phyloP scores from a whole-genome alignment of 2,329 filamentous ascomycete species.

The Clarireedia hainanense region DNA sequence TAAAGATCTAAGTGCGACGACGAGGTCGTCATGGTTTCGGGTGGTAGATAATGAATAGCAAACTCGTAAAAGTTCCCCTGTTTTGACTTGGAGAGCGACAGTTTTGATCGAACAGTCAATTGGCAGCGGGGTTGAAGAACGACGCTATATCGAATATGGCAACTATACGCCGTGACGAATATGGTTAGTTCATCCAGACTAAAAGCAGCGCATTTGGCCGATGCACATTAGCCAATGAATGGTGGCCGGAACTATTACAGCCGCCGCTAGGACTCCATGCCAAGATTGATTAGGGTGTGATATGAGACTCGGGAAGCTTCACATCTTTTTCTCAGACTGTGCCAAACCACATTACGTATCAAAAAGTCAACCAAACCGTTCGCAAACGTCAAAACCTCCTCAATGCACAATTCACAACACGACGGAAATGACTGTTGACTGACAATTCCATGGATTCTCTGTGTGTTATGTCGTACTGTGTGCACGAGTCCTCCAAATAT shows the following conservation, averaged over 20 bases:
- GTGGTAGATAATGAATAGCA: too few species aligned
- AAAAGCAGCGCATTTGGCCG: background rate
- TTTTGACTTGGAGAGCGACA: too few species aligned
- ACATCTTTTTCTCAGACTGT: slow-evolving; percentile 3
- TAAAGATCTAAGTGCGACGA: too few species aligned
- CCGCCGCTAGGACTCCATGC: background rate
- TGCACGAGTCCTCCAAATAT: too few species aligned
- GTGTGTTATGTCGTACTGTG: too few species aligned
- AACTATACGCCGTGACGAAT: too few species aligned
- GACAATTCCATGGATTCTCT: too few species aligned
- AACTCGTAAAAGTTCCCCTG: too few species aligned
- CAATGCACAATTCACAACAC: background rate
- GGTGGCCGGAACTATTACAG: background rate
- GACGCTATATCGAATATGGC: too few species aligned
- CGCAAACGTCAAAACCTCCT: background rate
- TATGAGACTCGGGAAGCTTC: slow-evolving; percentile 8
- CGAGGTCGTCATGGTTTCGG: too few species aligned
- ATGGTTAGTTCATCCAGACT: background rate
- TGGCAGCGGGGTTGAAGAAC: too few species aligned
- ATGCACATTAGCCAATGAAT: background rate
- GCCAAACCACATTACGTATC: background rate
- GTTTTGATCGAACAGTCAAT: too few species aligned
- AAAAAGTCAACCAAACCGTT: background rate
- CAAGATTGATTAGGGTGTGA: background rate
- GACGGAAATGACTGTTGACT: background rate